These are phyloP conservation scores for Neltuma alba DNA, from an alignment of 306 rosid genomes.

Conservation along the genomic window DNA sequence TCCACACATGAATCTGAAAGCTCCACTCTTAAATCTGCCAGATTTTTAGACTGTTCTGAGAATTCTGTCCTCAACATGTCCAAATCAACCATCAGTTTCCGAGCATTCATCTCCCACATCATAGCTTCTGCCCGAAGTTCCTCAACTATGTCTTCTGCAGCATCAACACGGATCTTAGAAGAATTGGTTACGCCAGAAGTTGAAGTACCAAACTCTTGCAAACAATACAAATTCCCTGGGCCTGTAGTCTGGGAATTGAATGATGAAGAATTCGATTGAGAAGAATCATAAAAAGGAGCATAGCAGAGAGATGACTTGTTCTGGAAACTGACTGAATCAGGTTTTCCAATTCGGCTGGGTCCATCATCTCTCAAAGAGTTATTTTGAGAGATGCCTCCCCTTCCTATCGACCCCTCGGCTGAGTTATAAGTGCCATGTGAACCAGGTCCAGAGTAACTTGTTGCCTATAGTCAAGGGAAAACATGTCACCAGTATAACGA, in stretches of 20 bases:
- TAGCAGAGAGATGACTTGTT: constrained; percentile 37
- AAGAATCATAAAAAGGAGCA: constrained; percentile 26
- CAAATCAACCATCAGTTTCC: constrained; percentile 77
- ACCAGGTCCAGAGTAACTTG: constrained; percentile 49
- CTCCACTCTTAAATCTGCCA: constrained; percentile 52
- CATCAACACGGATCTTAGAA: constrained; percentile 45
- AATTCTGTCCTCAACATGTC: constrained; percentile 66
- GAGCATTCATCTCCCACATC: constrained; percentile 96
- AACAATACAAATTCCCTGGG: not conserved
- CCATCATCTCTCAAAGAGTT: constrained; percentile 11
- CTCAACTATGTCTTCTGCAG: constrained; percentile 52
- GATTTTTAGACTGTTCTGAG: constrained; percentile 59
- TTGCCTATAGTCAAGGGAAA: constrained; percentile 40
- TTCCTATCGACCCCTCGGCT: constrained; percentile 42
- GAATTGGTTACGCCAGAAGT: constrained; percentile 36
- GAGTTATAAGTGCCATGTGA: constrained; percentile 45
- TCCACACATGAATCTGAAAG: constrained; percentile 59
- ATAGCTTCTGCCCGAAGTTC: constrained; percentile 91
- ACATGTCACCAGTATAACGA: constrained; percentile 8
- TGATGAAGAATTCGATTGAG: constrained; percentile 37
- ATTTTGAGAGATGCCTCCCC: constrained; percentile 38
- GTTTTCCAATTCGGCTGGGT: constrained; percentile 30
- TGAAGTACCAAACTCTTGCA: constrained; percentile 35
- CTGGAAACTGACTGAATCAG: constrained; percentile 43
- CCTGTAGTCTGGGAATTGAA: constrained; percentile 34